Evolutionary conservation across 768 basidiomycete species (phyloP).

Genomic region (Lactarius hatsudake): DNA sequence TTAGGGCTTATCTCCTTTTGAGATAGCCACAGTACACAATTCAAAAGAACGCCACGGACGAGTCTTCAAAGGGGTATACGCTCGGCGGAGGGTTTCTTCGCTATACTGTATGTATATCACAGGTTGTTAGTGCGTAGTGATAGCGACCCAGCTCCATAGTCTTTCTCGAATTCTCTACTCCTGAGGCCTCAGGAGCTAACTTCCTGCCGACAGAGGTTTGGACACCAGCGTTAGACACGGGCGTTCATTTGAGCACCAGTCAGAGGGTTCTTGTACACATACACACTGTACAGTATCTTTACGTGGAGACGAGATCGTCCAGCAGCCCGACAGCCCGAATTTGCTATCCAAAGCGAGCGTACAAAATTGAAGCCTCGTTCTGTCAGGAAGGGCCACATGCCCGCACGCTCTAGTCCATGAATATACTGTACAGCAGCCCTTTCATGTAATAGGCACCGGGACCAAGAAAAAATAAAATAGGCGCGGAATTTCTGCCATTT

Average conservation of each 20-base stretch:
- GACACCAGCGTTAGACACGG: neutral
- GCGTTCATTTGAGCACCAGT: neutral
- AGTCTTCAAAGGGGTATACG: neutral
- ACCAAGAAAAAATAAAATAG: neutral
- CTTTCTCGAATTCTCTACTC: neutral
- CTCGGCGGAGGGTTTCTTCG: neutral
- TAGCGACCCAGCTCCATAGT: neutral
- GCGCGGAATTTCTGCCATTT: neutral
- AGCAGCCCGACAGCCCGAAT: neutral
- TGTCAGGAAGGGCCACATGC: neutral
- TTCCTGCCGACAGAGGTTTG: neutral
- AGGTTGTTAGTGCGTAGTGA: neutral
- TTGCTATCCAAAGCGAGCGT: neutral
- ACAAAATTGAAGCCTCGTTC: neutral
- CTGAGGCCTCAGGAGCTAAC: neutral
- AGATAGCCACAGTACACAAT: neutral
- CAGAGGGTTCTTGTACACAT: neutral
- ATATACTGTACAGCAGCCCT: neutral
- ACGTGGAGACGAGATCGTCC: neutral
- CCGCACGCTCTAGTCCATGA: neutral
- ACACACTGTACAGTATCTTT: neutral
- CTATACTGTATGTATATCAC: neutral
- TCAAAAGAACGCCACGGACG: neutral
- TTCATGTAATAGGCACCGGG: neutral
- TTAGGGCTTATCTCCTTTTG: conserved; percentile 7